Evolutionary conservation across 2,329 filamentous ascomycete genomes (phyloP).

Genomic region (Fonsecaea multimorphosa): DNA sequence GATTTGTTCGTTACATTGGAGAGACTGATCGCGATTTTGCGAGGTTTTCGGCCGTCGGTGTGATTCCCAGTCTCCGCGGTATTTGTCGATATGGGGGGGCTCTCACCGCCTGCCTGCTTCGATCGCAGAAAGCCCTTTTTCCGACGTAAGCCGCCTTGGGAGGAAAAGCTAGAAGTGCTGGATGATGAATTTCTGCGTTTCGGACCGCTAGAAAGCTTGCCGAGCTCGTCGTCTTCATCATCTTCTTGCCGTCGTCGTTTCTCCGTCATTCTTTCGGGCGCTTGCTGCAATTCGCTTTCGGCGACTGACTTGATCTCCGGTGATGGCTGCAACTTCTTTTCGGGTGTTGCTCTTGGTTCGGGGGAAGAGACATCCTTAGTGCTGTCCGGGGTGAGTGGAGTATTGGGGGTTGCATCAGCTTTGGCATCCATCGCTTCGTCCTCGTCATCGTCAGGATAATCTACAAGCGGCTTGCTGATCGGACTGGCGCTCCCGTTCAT

Average conservation of each 20-base stretch:
- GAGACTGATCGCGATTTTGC: slow-evolving; percentile 39
- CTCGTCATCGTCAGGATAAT: slow-evolving; percentile 92
- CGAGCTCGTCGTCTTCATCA: slow-evolving; percentile 91
- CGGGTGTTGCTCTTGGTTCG: slow-evolving; percentile 40
- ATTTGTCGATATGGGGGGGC: slow-evolving; percentile 10
- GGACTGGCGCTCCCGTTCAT: slow-evolving; percentile 68
- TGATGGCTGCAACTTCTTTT: slow-evolving; percentile 38
- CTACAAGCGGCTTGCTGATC: slow-evolving; percentile 75
- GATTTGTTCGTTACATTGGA: slow-evolving; percentile 31
- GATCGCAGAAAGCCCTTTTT: slow-evolving; percentile 38
- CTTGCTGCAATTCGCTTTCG: slow-evolving; percentile 48
- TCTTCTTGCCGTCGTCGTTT: slow-evolving; percentile 80
- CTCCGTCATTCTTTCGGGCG: slow-evolving; percentile 80
- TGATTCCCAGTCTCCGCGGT: slow-evolving; percentile 33
- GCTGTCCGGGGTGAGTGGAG: slow-evolving; percentile 41
- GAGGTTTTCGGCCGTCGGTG: slow-evolving; percentile 32
- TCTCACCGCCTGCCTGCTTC: slow-evolving; percentile 33
- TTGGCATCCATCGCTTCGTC: slow-evolving; percentile 65
- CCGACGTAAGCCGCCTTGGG: slow-evolving; percentile 33
- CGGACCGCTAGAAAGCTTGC: slow-evolving; percentile 69
- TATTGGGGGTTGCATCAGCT: slow-evolving; percentile 29
- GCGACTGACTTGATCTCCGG: slow-evolving; percentile 45
- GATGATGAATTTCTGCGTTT: slow-evolving; percentile 54
- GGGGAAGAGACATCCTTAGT: slow-evolving; percentile 36
- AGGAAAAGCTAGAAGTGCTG: slow-evolving; percentile 41